phyloP scores from a whole-genome alignment of 345 rosid genomes.

The Cardiospermum halicacabum region DNA sequence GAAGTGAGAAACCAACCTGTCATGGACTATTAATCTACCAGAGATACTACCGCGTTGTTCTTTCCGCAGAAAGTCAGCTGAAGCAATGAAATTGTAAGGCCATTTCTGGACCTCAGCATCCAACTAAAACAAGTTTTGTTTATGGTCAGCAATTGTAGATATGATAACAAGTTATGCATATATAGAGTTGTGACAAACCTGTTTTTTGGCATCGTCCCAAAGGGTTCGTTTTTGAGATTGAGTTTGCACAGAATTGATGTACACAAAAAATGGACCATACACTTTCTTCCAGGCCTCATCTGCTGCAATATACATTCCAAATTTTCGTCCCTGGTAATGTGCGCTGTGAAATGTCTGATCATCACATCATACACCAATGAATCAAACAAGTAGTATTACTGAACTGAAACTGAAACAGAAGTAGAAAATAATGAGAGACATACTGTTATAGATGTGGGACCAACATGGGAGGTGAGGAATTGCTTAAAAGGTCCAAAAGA shows the following conservation, averaged over 20 bases:
- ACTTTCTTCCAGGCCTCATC: constrained; percentile 88
- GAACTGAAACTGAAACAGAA: no score
- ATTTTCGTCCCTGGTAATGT: constrained; percentile 70
- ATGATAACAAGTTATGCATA: background rate
- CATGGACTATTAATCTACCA: constrained; percentile 59
- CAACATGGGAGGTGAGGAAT: constrained; percentile 79
- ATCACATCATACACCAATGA: background rate
- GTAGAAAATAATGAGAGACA: no score
- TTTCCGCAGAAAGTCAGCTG: constrained; percentile 52
- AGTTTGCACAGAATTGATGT: constrained; percentile 50
- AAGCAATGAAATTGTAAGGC: constrained; percentile 76
- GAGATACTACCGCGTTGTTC: constrained; percentile 51
- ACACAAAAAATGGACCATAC: constrained; percentile 69
- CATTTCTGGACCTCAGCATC: constrained; percentile 48
- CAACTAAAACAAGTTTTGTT: constrained; percentile 21
- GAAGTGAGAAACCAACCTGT: constrained; percentile 56
- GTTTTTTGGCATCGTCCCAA: constrained; percentile 77
- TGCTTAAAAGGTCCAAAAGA: constrained; percentile 83
- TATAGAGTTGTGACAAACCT: constrained; percentile 14
- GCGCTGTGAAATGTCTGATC: constrained; percentile 70
- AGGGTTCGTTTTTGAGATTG: constrained; percentile 28
- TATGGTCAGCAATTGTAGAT: background rate
- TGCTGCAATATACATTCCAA: constrained; percentile 40
- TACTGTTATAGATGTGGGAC: constrained; percentile 77
- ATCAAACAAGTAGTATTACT: no score